Conservation (phyloP, 2,329 filamentous ascomycete genomes). For the Clarireedia hainanense region DNA sequence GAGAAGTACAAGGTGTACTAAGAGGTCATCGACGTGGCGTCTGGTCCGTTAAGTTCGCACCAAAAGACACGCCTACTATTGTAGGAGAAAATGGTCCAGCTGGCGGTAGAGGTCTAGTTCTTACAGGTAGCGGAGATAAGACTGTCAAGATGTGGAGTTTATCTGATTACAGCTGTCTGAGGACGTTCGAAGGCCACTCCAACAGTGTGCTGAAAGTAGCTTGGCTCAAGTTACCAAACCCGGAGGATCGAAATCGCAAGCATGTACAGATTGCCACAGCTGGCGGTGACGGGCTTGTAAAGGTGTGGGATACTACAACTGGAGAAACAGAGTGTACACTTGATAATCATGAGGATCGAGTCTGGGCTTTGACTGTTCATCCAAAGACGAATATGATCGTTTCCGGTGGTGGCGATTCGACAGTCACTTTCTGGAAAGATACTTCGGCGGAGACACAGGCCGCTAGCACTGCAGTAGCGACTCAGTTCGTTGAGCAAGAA, state of each 20-base stretch:
- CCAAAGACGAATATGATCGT: constrained; percentile 64
- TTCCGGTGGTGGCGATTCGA: constrained; percentile 87
- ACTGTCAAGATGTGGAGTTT: constrained; percentile 94
- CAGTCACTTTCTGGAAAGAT: constrained; percentile 92
- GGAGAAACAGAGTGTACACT: constrained; percentile 84
- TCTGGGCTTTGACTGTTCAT: constrained; percentile 80
- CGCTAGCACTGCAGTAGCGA: constrained; percentile 64
- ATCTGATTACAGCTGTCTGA: constrained; percentile 81
- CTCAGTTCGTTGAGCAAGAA: constrained; percentile 83
- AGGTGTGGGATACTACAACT: constrained; percentile 84
- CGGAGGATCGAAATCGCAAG: constrained; percentile 45
- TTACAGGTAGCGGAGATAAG: constrained; percentile 93
- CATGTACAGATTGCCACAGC: constrained; percentile 73
- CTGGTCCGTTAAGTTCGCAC: constrained; percentile 90
- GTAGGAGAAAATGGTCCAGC: constrained; percentile 64
- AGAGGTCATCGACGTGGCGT: constrained; percentile 91
- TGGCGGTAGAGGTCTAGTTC: constrained; percentile 70
- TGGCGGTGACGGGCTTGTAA: constrained; percentile 89
- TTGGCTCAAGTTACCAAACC: constrained; percentile 59
- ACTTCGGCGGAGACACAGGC: constrained; percentile 75
- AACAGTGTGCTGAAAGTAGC: constrained; percentile 91
- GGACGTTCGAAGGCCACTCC: constrained; percentile 93
- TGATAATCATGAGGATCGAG: constrained; percentile 93
- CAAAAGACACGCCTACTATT: constrained; percentile 65
- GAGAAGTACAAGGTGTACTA: constrained; percentile 84